Evolutionary conservation across 257 asterid species (phyloP), one percentile per base, ranked within the genome.

Genomic region (Ajuga chamaepitys): DNA sequence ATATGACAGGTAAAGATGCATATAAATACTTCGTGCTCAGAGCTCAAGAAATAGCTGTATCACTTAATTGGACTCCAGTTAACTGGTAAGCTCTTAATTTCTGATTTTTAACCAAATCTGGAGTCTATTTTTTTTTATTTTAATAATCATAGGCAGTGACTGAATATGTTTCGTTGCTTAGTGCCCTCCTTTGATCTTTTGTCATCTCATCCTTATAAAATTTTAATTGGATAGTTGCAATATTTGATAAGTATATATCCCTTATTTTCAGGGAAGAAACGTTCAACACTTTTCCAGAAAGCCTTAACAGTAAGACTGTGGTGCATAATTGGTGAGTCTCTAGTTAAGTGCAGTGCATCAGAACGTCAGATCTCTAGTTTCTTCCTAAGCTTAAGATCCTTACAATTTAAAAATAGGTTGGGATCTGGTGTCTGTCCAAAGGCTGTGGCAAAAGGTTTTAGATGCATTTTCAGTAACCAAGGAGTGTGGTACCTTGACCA

Each of bases 401-500:
- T 71, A 12, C 72, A 44, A 42, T 64, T 18, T 69, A 46, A 21
- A 44, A 79, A 30, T 52, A 91, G 97, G 96, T 81, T 88, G 85
- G 82, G 78, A 40, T 64, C 91, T 44, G 96, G 83, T 70, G 93
- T 91, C 73, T 91, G 97, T 70, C 86, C 89, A 46, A 81, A 84
- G 79, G 95, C 85, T 70, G 97, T 91, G 70, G 95, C 90, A 9
- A 70, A 73, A 72, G 96, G 95, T 77, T 88, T 91, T 71, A 82
- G 80, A 75, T 91, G 97, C 86, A 88, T 91, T 62, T 91, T 70
- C 77, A 91, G 97, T 72, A 83, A 86, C 82, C 97, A 88, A 79
- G 96, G 96, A 35, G 64, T 77, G 51, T 91, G 97, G 97, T 91
- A 91, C 78, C 89, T 91, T 3, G 97, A 91, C 70, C 96, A 91